Evolutionary conservation across 2,329 filamentous ascomycete species (phyloP).

Genomic region (Pestalotiopsis fici): DNA sequence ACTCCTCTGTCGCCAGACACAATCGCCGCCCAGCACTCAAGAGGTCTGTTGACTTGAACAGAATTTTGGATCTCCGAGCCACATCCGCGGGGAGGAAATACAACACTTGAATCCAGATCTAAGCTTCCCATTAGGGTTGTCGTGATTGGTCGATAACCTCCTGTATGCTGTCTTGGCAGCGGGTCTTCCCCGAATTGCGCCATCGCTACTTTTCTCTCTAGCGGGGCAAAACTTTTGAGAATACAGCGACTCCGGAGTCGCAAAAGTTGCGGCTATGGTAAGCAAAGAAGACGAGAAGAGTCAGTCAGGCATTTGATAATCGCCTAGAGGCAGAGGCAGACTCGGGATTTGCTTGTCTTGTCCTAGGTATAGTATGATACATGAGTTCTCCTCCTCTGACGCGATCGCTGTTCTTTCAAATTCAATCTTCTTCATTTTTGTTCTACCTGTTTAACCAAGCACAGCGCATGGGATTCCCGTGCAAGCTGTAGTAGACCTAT

Average conservation of each 20-base stretch:
- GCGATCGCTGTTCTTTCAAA: not conserved
- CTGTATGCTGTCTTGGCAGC: not conserved
- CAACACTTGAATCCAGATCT: not conserved
- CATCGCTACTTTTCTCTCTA: constrained; percentile 4
- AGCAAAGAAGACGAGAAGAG: not conserved
- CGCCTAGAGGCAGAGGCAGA: not conserved
- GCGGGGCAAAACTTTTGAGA: constrained; percentile 1
- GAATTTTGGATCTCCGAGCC: constrained; percentile 2
- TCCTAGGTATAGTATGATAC: not conserved
- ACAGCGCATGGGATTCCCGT: too few relatives aligned
- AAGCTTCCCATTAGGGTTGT: not conserved
- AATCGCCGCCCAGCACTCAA: not conserved
- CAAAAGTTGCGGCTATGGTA: not conserved
- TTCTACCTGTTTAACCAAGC: not conserved
- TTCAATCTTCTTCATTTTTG: not conserved
- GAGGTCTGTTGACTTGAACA: not conserved
- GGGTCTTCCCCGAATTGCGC: not conserved
- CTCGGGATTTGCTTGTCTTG: not conserved
- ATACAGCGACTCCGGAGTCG: constrained; percentile 4
- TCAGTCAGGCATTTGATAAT: not conserved
- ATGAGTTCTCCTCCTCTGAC: not conserved
- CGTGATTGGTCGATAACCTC: constrained; percentile 1
- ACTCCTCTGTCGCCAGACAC: not conserved
- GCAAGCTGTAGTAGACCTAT: too few relatives aligned
- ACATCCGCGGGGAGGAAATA: constrained; percentile 1